Evolutionary conservation across 2,329 filamentous ascomycete species (phyloP).

Genomic region (Alternaria panax): DNA sequence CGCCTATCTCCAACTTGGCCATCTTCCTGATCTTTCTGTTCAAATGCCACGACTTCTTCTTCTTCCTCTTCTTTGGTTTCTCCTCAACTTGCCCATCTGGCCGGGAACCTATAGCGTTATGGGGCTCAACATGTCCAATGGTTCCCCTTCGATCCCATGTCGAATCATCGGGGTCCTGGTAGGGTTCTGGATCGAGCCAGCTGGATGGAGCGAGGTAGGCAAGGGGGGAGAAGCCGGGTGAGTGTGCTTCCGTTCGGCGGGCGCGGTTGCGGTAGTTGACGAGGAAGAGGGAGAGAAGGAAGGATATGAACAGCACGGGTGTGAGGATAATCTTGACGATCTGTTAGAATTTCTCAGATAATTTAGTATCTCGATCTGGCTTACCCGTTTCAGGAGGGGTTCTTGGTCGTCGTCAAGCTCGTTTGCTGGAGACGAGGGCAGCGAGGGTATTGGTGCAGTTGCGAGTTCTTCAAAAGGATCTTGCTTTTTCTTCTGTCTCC

Average conservation of each 20-base stretch:
- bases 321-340: slow-evolving; percentile 60
- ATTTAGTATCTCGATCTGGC: not conserved
- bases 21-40: slow-evolving; percentile 61
- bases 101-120: slow-evolving; percentile 25
- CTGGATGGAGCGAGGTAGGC: slow-evolving; percentile 32
- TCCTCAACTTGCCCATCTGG: slow-evolving; percentile 4
- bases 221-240: slow-evolving; percentile 32
- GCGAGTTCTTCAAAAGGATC: slow-evolving; percentile 45
- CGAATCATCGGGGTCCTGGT: slow-evolving; percentile 49
- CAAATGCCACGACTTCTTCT: slow-evolving; percentile 46
- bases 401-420: slow-evolving; percentile 28
- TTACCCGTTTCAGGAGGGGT: slow-evolving; percentile 35
- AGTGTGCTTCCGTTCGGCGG: slow-evolving; percentile 53
- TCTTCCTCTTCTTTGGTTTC: slow-evolving; percentile 19
- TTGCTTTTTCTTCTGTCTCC: slow-evolving; percentile 32
- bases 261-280: slow-evolving; percentile 66
- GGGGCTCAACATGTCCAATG: slow-evolving; percentile 31
- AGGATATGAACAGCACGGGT: slow-evolving; percentile 69
- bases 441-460: slow-evolving; percentile 30
- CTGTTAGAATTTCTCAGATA: not conserved
- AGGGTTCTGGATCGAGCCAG: slow-evolving; percentile 53
- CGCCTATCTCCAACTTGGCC: slow-evolving; percentile 67
- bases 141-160: slow-evolving; percentile 29
- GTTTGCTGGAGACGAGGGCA: slow-evolving; percentile 30
- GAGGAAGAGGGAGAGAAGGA: slow-evolving; percentile 69